A percentile compares a stretch with the other conserved stretches of the same genome.
Conservation (phyloP, 768 basidiomycete species). For the Leccinum incarnatum region DNA sequence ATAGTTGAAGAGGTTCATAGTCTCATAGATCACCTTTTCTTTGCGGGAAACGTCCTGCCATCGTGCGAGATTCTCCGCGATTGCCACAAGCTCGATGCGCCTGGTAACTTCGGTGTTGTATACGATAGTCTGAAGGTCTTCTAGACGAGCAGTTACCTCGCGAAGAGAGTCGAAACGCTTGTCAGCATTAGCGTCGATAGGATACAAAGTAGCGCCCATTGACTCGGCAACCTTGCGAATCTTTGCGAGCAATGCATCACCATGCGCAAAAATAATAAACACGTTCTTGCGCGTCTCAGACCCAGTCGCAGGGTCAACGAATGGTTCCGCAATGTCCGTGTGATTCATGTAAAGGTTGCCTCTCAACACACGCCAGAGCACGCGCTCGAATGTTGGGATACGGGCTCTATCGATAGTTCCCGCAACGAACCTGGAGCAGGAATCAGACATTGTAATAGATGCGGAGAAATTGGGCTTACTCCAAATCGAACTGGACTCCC, state of each 20-base stretch:
- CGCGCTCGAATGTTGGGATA: constrained; percentile 91
- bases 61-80: constrained; percentile 80
- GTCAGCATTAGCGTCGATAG: constrained; percentile 92
- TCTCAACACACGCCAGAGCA: constrained; percentile 95
- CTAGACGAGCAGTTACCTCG: constrained; percentile 84
- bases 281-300: constrained; percentile 93
- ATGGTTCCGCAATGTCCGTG: constrained; percentile 90
- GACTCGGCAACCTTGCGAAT: constrained; percentile 98
- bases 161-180: constrained; percentile 88
- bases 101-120: constrained; percentile 87
- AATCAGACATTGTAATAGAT: background rate
- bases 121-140: constrained; percentile 85
- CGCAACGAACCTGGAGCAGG: constrained; percentile 74
- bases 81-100: constrained; percentile 74
- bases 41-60: constrained; percentile 95
- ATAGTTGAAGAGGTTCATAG: constrained; percentile 93
- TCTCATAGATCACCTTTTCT: constrained; percentile 96
- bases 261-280: constrained; percentile 99
- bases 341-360: constrained; percentile 99
- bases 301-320: constrained; percentile 82
- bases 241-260: constrained; percentile 87
- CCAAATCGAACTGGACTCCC: constrained; percentile 77
- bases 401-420: constrained; percentile 94
- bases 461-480: constrained; percentile 47
- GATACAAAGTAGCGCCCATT: constrained; percentile 97